Evolutionary conservation across 1,284 basidiomycete species (phyloP).

Genomic region (Cronartium ribicola): DNA sequence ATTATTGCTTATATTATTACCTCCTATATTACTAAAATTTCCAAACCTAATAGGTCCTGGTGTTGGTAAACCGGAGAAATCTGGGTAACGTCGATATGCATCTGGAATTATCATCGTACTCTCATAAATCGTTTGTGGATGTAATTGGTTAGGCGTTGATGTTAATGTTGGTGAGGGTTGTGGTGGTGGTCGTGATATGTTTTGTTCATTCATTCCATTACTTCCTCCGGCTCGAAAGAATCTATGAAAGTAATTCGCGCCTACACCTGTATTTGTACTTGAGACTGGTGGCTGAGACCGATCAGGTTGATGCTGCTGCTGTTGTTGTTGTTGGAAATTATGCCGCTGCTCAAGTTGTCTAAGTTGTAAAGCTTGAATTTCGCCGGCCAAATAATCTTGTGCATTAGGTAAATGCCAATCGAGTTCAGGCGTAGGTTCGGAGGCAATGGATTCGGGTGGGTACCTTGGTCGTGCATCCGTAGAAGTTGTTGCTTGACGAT

Average conservation of each 20-base stretch:
- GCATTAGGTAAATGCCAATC: constrained; percentile 35
- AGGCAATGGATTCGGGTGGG: constrained; percentile 41
- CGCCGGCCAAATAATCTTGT: constrained; percentile 20
- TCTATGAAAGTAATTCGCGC: constrained; percentile 37
- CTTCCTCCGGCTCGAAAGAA: constrained; percentile 35
- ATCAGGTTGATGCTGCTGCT: not conserved
- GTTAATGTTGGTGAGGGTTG: not conserved
- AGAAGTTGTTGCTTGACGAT: constrained; percentile 36
- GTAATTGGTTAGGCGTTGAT: not conserved
- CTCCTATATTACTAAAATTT: constrained; percentile 8
- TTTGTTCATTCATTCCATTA: not conserved
- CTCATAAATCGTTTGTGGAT: not conserved
- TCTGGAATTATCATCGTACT: constrained; percentile 11
- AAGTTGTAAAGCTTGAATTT: constrained; percentile 38
- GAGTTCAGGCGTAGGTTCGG: constrained; percentile 40
- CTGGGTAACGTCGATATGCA: constrained; percentile 26
- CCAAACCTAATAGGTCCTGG: constrained; percentile 39
- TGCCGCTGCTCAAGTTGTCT: constrained; percentile 1
- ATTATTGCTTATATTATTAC: not conserved
- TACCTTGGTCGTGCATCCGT: constrained; percentile 40
- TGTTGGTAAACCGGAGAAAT: constrained; percentile 33
- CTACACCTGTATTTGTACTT: not conserved
- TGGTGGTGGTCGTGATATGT: not conserved
- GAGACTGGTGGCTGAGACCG: not conserved
- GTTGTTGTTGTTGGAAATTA: constrained; percentile 5